Percentiles rank a stretch among this genome's conserved stretches.
phyloP scores from a whole-genome alignment of 1,139 yeast genomes.

The Arxiozyma heterogenica region DNA sequence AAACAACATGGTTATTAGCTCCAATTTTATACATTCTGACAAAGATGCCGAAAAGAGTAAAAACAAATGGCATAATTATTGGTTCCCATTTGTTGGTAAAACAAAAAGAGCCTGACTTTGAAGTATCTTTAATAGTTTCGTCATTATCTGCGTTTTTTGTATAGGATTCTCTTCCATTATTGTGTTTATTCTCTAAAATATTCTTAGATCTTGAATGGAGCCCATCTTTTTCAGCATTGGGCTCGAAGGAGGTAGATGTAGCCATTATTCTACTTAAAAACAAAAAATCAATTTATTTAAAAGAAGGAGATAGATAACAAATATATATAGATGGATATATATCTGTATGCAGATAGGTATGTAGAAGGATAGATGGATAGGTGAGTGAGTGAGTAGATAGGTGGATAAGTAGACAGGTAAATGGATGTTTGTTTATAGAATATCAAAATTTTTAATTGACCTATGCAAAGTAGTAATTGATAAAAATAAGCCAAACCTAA shows the following conservation, averaged over 20 bases:
- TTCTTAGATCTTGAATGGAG: slow-evolving; percentile 1
- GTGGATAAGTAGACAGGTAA: too few relatives aligned
- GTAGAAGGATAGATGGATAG: too few relatives aligned
- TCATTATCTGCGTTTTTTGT: background rate
- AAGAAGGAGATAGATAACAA: background rate
- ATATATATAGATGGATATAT: too few relatives aligned
- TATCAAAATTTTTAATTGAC: background rate
- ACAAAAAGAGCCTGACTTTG: background rate
- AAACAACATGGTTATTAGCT: slow-evolving; percentile 59
- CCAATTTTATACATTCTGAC: slow-evolving; percentile 74
- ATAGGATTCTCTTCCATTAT: background rate
- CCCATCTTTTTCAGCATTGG: background rate
- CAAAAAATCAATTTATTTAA: too few relatives aligned
- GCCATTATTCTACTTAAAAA: background rate
- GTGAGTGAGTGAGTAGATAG: too few relatives aligned
- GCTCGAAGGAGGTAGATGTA: slow-evolving; percentile 1
- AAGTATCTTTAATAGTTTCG: background rate
- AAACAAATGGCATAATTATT: slow-evolving; percentile 43
- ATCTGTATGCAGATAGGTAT: background rate
- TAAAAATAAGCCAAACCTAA: too few relatives aligned
- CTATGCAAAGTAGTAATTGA: background rate
- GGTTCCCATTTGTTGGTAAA: slow-evolving; percentile 2
- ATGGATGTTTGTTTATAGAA: too few relatives aligned
- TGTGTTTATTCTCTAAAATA: background rate
- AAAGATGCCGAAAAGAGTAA: slow-evolving; percentile 59